Percentiles rank a stretch among this genome's conserved stretches.
These are phyloP conservation scores for Nemophila menziesii DNA, from an alignment of 257 asterid species.

Conservation along the genomic window DNA sequence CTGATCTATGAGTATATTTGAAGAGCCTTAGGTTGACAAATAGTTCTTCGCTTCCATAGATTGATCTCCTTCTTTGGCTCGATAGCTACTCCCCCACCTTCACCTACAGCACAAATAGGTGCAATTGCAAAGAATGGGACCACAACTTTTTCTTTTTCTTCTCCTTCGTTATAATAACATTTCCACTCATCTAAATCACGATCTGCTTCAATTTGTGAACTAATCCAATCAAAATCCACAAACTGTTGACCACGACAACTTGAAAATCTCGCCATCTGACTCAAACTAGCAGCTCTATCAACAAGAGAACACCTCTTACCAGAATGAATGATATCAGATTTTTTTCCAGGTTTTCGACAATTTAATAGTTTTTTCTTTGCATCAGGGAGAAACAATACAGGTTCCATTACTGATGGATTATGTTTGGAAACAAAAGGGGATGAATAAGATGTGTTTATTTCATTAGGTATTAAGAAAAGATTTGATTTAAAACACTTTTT, in stretches of 20 bases:
- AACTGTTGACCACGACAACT: constrained; percentile 48
- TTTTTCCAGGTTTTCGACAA: constrained; percentile 14
- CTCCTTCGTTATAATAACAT: constrained; percentile 12
- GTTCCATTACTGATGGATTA: constrained; percentile 6
- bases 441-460: constrained; percentile 4
- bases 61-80: constrained; percentile 77
- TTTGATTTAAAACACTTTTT: constrained; percentile 9
- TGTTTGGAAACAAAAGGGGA: not conserved
- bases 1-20: constrained; percentile 12
- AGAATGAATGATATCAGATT: constrained; percentile 24
- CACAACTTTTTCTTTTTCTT: constrained; percentile 11
- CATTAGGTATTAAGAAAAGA: constrained; percentile 5
- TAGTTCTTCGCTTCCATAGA: constrained; percentile 77
- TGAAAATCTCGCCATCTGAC: constrained; percentile 50
- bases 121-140: constrained; percentile 34
- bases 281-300: constrained; percentile 20
- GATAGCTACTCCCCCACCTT: constrained; percentile 16
- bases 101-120: constrained; percentile 21
- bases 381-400: not conserved
- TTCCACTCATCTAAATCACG: constrained; percentile 4
- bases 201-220: constrained; percentile 26
- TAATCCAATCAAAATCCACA: constrained; percentile 49
- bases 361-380: constrained; percentile 10
- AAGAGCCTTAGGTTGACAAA: constrained; percentile 62
- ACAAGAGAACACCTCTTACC: not conserved